Evolutionary conservation across 2,329 filamentous ascomycete species (phyloP).

Genomic region (Fusarium duplospermum): DNA sequence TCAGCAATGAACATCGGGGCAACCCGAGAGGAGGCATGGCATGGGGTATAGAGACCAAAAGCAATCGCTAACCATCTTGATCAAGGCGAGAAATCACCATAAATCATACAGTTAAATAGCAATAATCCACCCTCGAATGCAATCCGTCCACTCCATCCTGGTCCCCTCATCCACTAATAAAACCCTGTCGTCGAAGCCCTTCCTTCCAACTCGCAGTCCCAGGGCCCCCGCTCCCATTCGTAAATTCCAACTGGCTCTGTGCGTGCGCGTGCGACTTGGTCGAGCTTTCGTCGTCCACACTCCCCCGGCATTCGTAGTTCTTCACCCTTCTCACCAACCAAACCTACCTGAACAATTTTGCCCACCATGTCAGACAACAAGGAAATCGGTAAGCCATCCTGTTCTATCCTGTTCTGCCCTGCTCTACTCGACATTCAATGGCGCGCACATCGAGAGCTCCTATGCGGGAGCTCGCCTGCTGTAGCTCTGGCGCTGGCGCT

Average conservation of each 20-base stretch:
- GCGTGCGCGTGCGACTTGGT: conserved; percentile 32
- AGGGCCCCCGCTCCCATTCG: conserved; percentile 34
- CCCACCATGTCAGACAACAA: conserved; percentile 60
- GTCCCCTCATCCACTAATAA: conserved; percentile 35
- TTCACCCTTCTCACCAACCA: conserved; percentile 33
- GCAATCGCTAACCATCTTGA: background rate
- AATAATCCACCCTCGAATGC: conserved; percentile 10
- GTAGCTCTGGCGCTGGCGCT: conserved; percentile 17
- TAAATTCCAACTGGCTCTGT: conserved; percentile 13
- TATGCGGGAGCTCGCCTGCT: conserved; percentile 7
- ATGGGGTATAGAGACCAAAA: background rate
- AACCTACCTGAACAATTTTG: conserved; percentile 36
- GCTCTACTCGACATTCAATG: background rate
- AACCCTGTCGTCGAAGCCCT: conserved; percentile 41
- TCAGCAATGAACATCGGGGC: conserved; percentile 9
- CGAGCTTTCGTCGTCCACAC: conserved; percentile 36
- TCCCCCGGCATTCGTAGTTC: conserved; percentile 36
- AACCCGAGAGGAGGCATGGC: conserved; percentile 12
- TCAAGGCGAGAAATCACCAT: background rate
- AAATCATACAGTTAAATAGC: conserved; percentile 2
- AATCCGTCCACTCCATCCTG: background rate
- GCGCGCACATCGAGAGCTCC: background rate
- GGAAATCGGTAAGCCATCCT: conserved; percentile 55
- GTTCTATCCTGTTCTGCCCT: background rate
- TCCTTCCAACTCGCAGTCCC: conserved; percentile 30